phyloP scores from a whole-genome alignment of 768 basidiomycete genomes.

The Krasilnikovozyma curviuscula region DNA sequence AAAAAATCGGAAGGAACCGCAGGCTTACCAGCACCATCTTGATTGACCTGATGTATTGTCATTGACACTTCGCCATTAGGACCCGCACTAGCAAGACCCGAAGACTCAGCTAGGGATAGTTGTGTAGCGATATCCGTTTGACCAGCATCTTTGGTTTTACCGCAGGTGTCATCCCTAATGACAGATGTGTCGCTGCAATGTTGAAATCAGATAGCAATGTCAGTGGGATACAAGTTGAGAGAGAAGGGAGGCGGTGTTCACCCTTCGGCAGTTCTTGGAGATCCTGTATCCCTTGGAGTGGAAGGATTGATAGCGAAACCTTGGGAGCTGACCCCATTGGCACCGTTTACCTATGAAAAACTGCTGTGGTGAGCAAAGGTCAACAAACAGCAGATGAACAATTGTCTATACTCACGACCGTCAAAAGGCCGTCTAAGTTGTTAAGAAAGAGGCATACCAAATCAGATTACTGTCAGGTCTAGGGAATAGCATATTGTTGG shows the following conservation, averaged over 20 bases:
- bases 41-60: background rate
- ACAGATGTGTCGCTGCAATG: background rate
- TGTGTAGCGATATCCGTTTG: background rate
- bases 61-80: background rate
- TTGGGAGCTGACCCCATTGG: background rate
- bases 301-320: background rate
- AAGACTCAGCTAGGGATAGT: background rate
- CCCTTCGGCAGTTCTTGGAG: background rate
- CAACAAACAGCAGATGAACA: no score
- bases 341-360: no score
- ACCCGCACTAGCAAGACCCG: background rate
- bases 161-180: conserved; percentile 1
- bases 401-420: no score
- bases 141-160: background rate
- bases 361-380: no score
- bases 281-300: background rate
- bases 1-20: background rate
- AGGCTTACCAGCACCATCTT: no score
- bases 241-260: background rate
- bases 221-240: no score
- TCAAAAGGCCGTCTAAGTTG: no score
- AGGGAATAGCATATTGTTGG: no score
- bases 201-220: background rate
- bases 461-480: no score
- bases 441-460: no score